A percentile compares a stretch with the other conserved stretches of the same genome.
These are phyloP conservation scores for Aspergillus sojae DNA, from an alignment of 2,329 filamentous ascomycete genomes.

Conservation along the genomic window DNA sequence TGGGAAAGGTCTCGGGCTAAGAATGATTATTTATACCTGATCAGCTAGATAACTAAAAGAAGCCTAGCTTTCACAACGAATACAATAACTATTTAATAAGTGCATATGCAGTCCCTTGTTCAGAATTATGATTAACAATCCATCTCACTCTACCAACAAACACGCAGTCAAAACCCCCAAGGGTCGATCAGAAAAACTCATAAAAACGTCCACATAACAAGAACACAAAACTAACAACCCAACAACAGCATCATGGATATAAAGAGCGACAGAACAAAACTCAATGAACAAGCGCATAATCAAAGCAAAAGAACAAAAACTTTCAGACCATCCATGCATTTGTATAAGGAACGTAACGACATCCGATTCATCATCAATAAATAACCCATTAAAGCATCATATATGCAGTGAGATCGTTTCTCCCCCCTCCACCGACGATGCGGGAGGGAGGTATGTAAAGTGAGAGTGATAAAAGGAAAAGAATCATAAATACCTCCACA, in stretches of 20 bases:
- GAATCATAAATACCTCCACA: not conserved
- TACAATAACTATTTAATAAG: conserved; percentile 1
- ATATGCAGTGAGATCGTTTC: conserved; percentile 1
- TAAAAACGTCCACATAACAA: not conserved
- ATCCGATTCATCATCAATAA: conserved; percentile 12
- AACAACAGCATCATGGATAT: conserved; percentile 1
- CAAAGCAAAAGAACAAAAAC: not conserved
- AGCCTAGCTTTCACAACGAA: not conserved
- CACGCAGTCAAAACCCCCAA: not conserved
- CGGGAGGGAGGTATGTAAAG: not conserved
- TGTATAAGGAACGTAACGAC: conserved; percentile 15
- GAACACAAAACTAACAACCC: not conserved
- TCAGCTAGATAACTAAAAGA: not conserved
- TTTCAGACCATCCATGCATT: conserved; percentile 5
- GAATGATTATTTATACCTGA: conserved; percentile 3
- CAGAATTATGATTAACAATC: not conserved
- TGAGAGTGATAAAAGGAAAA: not conserved
- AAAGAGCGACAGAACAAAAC: not conserved
- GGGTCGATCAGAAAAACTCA: not conserved
- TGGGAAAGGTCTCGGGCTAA: conserved; percentile 1
- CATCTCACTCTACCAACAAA: not conserved
- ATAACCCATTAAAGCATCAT: conserved; percentile 5
- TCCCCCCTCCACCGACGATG: not conserved
- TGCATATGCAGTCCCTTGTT: not conserved
- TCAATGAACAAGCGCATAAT: not conserved